Base-by-base conservation (phyloP, 2,329 filamentous ascomycete species). In the Penicillium sp. region DNA sequence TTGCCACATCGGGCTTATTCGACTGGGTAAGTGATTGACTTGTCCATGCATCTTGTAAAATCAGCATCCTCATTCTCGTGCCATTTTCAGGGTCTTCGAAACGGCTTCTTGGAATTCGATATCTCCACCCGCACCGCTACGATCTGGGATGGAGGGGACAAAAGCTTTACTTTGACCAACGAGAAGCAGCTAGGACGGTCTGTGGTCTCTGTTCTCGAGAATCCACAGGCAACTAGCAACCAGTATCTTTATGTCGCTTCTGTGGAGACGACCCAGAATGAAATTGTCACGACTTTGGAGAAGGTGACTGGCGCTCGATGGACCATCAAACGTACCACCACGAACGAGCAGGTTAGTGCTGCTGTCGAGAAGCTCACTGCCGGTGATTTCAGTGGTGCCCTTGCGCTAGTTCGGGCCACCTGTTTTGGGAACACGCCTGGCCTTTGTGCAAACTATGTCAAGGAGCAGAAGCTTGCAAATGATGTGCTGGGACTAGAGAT, bases 1-100 rank as follows among this genome's bases (percentile, higher is more conserved):
- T 88, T 13, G 77, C 83, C 3, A 80, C 74, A 8, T 82, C 84
- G 0, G 70, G 80, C 2, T 83, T 87, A 67, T 85, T 87, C 63
- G 85, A 87, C 62, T 83, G 79, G 81, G 53, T 63, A 49, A 42
- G 57, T 58, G n/a, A 24, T 31, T 44, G 3, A 42, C 41, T 4
- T 34, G 21, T 23, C 3, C 36, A n/a, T 15, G 31, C 3, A 33
- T 15, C 12, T 33, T 33, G n/a, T 1, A 4, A 5, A 33, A 13
- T 15, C 31, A 15, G 31, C 15, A 15, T 13, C n/a, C 31, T 33
- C 1, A 33, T 15, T 4, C 12, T 15, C 12, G 6, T 33, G 31
- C 6, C 12, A 4, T 33, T 33, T n/a, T 6, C 13, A 54, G 77
- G 77, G 77, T 13, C 70, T 85, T 36, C 68, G 65, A 12, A 65